A percentile compares a stretch with the other conserved stretches of the same genome.
Conservation (phyloP, 2,329 filamentous ascomycete species). For the Fonsecaea pugnacius region DNA sequence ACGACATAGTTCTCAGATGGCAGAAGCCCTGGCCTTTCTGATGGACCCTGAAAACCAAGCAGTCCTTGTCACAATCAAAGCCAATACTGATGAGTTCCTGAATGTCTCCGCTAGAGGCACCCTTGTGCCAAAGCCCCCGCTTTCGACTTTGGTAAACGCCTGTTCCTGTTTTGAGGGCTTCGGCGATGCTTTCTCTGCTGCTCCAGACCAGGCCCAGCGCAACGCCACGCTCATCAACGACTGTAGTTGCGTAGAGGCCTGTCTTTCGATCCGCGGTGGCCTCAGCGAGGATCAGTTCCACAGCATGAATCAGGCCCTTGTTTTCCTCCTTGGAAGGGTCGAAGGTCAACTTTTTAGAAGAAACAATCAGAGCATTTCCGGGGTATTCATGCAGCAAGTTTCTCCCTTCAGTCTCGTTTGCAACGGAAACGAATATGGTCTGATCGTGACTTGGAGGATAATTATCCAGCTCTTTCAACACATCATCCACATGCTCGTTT, state of each 20-base stretch:
- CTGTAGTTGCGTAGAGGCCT: constrained; percentile 83
- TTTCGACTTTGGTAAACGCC: constrained; percentile 97
- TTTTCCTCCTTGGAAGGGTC: constrained; percentile 63
- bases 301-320: constrained; percentile 65
- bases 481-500: constrained; percentile 49
- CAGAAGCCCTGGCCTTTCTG: constrained; percentile 93
- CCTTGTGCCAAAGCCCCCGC: constrained; percentile 95
- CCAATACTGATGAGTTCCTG: constrained; percentile 85
- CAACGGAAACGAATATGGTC: constrained; percentile 44
- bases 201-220: constrained; percentile 93
- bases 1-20: constrained; percentile 87
- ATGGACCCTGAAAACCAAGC: constrained; percentile 83
- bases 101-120: constrained; percentile 88
- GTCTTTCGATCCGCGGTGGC: constrained; percentile 83
- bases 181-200: constrained; percentile 84
- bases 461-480: constrained; percentile 46
- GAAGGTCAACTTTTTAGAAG: constrained; percentile 71
- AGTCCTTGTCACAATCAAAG: constrained; percentile 92
- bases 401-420: constrained; percentile 30
- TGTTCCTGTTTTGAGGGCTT: constrained; percentile 77
- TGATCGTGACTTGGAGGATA: constrained; percentile 42
- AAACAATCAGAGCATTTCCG: constrained; percentile 61
- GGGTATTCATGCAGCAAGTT: constrained; percentile 41
- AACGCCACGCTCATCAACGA: constrained; percentile 83
- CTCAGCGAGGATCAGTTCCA: constrained; percentile 71